phyloP scores from a whole-genome alignment of 306 rosid genomes.

The Calophaca sinica region DNA sequence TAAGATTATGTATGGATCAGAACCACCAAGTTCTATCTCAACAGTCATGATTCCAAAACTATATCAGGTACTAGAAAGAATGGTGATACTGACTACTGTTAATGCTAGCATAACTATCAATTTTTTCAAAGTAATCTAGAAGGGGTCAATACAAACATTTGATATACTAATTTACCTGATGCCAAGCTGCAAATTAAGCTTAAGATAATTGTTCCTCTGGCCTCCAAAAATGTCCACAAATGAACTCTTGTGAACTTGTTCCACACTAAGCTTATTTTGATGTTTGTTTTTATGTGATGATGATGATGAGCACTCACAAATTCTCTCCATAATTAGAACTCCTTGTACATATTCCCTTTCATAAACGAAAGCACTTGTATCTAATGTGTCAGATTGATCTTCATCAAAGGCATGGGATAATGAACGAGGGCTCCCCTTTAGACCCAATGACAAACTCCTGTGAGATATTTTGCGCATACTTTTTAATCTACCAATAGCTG shows the following conservation, averaged over 20 bases:
- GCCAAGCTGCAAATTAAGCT: constrained; percentile 61
- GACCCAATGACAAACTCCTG: constrained; percentile 52
- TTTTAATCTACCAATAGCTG: constrained; percentile 50
- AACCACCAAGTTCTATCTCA: too few relatives aligned
- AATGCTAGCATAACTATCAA: not conserved
- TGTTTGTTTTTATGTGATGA: constrained; percentile 45
- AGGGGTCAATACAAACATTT: not conserved
- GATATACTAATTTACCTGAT: constrained; percentile 49
- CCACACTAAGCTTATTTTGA: constrained; percentile 52
- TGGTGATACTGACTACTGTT: not conserved
- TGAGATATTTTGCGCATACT: constrained; percentile 58
- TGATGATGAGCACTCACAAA: constrained; percentile 45
- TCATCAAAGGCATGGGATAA: constrained; percentile 49
- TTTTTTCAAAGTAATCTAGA: not conserved
- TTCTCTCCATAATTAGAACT: constrained; percentile 75
- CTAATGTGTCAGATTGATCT: constrained; percentile 52
- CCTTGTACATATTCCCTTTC: constrained; percentile 90
- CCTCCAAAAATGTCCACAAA: constrained; percentile 50
- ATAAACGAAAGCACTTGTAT: constrained; percentile 50
- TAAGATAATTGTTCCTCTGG: constrained; percentile 46
- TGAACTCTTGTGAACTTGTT: constrained; percentile 60
- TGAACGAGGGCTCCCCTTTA: constrained; percentile 41
- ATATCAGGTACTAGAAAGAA: not conserved
- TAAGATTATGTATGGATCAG: too few relatives aligned
- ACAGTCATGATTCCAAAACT: too few relatives aligned